These are phyloP conservation scores for Phaffomyces opuntiae DNA, from an alignment of 805 yeast species.

Conservation along the genomic window DNA sequence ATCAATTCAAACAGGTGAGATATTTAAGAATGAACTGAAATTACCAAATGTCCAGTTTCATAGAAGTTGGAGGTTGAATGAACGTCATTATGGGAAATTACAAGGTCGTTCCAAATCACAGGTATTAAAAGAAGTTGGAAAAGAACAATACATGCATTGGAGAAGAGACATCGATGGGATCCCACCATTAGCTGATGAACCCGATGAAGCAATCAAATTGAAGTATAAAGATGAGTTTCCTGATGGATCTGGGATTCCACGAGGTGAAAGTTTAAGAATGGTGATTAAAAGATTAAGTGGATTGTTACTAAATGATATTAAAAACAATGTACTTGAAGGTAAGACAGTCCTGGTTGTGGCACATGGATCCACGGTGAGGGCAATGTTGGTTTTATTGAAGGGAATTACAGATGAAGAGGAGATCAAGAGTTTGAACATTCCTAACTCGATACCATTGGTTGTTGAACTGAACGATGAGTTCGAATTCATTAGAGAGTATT, in stretches of 20 bases:
- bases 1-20: slow-evolving; percentile 68
- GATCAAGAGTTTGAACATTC: slow-evolving; percentile 69
- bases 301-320: slow-evolving; percentile 43
- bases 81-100: slow-evolving; percentile 77
- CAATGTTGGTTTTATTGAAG: slow-evolving; percentile 63
- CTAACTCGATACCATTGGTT: slow-evolving; percentile 77
- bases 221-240: slow-evolving; percentile 26
- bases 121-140: slow-evolving; percentile 58
- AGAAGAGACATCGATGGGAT: slow-evolving; percentile 74
- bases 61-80: slow-evolving; percentile 76
- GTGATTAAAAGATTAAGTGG: slow-evolving; percentile 63
- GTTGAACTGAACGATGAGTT: slow-evolving; percentile 50
- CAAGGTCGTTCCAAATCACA: slow-evolving; percentile 73
- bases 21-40: slow-evolving; percentile 51
- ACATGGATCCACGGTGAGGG: slow-evolving; percentile 79
- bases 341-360: slow-evolving; percentile 64
- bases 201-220: slow-evolving; percentile 25
- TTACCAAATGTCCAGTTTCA: slow-evolving; percentile 44
- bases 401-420: slow-evolving; percentile 58
- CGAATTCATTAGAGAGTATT: slow-evolving; percentile 48
- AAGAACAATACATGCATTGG: slow-evolving; percentile 68
- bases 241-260: slow-evolving; percentile 41
- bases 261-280: slow-evolving; percentile 68
- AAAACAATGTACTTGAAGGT: slow-evolving; percentile 39
- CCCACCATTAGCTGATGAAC: slow-evolving; percentile 47